phyloP scores from a whole-genome alignment of 768 basidiomycete species.

The Pholiota molesta region DNA sequence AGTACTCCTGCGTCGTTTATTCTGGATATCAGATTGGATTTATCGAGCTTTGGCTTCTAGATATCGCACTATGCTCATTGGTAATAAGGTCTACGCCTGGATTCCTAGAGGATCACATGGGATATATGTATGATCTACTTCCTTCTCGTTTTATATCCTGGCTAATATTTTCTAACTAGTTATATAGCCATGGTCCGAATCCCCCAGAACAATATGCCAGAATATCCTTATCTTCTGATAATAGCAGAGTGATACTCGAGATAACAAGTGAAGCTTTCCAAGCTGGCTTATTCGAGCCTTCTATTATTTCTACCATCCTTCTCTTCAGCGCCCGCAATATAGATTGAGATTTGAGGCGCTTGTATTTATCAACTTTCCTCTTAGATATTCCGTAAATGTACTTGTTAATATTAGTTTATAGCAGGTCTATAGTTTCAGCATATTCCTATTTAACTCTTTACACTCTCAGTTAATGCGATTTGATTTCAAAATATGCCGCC shows the following conservation, averaged over 20 bases:
- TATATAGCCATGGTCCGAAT: conserved; percentile 24
- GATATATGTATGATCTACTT: conserved; percentile 14
- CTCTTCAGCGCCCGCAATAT: conserved; percentile 12
- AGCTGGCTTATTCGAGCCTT: conserved; percentile 17
- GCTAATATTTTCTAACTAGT: not conserved
- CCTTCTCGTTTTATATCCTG: not conserved
- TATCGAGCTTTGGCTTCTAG: not conserved
- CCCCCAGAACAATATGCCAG: conserved; percentile 22
- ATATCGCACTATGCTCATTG: conserved; percentile 20
- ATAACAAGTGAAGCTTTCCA: conserved; percentile 20
- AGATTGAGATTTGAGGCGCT: conserved; percentile 1
- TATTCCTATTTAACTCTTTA: no score
- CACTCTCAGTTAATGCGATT: no score
- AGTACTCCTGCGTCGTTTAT: not conserved
- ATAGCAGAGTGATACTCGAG: conserved; percentile 16
- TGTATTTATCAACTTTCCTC: not conserved
- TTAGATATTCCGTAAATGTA: no score
- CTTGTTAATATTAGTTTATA: not conserved
- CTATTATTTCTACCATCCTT: conserved; percentile 15
- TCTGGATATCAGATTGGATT: not conserved
- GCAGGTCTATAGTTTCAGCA: no score
- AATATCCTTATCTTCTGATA: conserved; percentile 8
- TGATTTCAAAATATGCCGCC: no score
- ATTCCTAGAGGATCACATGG: conserved; percentile 15
- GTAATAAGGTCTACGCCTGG: conserved; percentile 17